Base-by-base conservation (phyloP, 352 stramenopile genomes). In the Phytopythium boreale region DNA sequence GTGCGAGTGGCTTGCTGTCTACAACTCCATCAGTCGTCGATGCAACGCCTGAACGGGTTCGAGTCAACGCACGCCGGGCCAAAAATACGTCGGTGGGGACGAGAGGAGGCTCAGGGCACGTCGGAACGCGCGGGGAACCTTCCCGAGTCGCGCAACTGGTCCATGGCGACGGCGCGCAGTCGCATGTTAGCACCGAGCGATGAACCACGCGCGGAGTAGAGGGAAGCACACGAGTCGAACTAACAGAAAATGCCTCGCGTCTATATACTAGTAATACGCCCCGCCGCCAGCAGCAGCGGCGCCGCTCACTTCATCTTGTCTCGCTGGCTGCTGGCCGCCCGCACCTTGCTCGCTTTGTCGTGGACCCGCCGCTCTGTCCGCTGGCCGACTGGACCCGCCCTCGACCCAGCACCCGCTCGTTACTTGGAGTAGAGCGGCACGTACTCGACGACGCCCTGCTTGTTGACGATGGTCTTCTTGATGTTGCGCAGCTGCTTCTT, bases 401-500 rank as follows among this genome's bases (percentile, higher is more conserved):
- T 39, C 34, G 34, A 39, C 34, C 4, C 31, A 36, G 31, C 31
- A 8, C 4, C n/a, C 17, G 31, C 19, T 14, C 11, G 11, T 64
- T 90, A 92, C 75, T 92, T 92, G 77, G 79, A 84, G 79, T 97
- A 97, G 15, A 93, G 71, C 0, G 83, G 81, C 59, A 93, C 86
- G 73, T 95, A 95, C 69, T 95, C 87, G 67, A 97, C 87, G 61
- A 95, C 85, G 55, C 89, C 89, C 62, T 96, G 87, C 72, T 96
- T 96, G 87, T 96, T 95, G 56, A 97, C 83, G 56, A 93, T 90
- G 27, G 89, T 95, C 84, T 97, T 97, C 74, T 92, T 92, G 67
- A 97, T 88, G 63, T 96, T 92, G 65, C 88, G 88, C 68, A 97
- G 71, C 72, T 97, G 89, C 75, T 97, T 97, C 85, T 97, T 97